Evolutionary conservation across 1,139 yeast species (phyloP), one percentile per base, ranked within the genome.

Genomic region (Kluyveromyces sp.): DNA sequence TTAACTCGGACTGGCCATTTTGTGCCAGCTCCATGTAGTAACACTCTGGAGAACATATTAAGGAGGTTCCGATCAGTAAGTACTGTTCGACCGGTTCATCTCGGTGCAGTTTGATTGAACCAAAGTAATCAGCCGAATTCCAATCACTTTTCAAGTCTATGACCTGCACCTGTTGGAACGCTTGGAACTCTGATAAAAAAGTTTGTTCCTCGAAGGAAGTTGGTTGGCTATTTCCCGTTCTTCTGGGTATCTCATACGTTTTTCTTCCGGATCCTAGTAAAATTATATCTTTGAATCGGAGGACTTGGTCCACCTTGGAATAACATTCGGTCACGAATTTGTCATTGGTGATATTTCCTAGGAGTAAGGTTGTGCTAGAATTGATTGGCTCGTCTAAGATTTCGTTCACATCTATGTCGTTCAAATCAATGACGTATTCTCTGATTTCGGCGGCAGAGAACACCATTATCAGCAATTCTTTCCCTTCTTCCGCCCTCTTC

Each of bases 131-230:
- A 7, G 13, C 19, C 3, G 15, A n/a, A 6, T 4, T 9, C 13
- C n/a, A 16, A 4, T n/a, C 28, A 13, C 13, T 17, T 12, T 35
- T 26, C 17, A 38, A 15, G 20, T 38, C 20, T n/a, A 31, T 19
- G n/a, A 38, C 30, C 13, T 31, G 31, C n/a, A 38, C 16, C 3
- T 31, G 20, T 8, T 30, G 22, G 31, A 38, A 38, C 15, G 15
- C 35, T n/a, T 38, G 29, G 35, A 38, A 31, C n/a, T 38, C 35
- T 3, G 41, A 18, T n/a, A 38, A 12, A 22, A 26, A 30, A 12
- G 41, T n/a, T 18, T 30, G 13, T 19, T 29, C 18, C 3, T 38
- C 31, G 11, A 32, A 11, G 9, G 18, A n/a, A n/a, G 4, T 12
- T 3, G 9, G n/a, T 3, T 7, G 29, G 3, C 13, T 20, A 9